phyloP scores from a whole-genome alignment of 2,329 filamentous ascomycete species.

The Diaporthe destruens region DNA sequence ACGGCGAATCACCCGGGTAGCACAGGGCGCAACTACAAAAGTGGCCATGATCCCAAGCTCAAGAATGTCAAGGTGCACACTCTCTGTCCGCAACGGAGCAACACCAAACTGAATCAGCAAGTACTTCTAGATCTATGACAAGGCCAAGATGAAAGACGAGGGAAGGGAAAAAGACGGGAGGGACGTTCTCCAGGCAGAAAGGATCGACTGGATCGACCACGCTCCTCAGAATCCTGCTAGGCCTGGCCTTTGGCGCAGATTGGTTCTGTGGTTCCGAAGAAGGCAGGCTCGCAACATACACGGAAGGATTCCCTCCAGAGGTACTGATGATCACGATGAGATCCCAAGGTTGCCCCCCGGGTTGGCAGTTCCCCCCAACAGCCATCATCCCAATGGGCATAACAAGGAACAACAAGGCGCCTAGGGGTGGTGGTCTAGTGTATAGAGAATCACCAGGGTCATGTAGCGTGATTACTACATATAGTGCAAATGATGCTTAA shows the following conservation, averaged over 20 bases:
- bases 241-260: not conserved
- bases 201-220: not conserved
- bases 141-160: not conserved
- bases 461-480: not conserved
- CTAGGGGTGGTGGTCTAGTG: not conserved
- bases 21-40: not conserved
- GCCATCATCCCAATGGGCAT: not conserved
- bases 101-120: not conserved
- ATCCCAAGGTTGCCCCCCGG: not conserved
- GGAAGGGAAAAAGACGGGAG: not conserved
- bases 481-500: not conserved
- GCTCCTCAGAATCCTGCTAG: not conserved
- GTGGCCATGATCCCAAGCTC: no score
- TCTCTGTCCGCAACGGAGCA: not conserved
- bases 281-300: not conserved
- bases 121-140: no score
- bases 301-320: no score
- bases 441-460: not conserved
- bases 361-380: no score
- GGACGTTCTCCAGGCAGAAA: not conserved
- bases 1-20: not conserved
- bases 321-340: no score
- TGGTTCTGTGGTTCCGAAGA: not conserved
- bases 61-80: not conserved
- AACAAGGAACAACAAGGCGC: no score